A percentile compares a stretch with the other conserved stretches of the same genome.
These are phyloP conservation scores for Thelephora terrestris DNA, from an alignment of 1,284 basidiomycete species.

Conservation along the genomic window DNA sequence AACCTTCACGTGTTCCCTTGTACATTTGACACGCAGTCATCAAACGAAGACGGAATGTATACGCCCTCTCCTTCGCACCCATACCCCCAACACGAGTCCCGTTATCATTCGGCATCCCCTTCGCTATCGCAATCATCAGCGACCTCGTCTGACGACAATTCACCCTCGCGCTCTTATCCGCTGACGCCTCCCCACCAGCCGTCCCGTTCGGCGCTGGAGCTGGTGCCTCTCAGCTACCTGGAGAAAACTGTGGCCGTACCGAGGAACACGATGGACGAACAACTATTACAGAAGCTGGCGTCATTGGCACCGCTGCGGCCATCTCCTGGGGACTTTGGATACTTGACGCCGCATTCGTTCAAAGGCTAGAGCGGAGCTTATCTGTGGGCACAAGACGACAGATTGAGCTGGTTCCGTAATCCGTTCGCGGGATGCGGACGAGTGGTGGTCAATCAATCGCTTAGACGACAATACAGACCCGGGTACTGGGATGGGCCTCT, in stretches of 20 bases:
- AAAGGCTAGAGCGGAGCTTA: neutral
- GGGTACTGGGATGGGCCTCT: too few relatives aligned
- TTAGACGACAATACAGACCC: too few relatives aligned
- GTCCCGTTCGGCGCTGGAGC: conserved; percentile 9
- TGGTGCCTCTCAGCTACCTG: conserved; percentile 22
- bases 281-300: neutral
- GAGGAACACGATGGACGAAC: conserved; percentile 21
- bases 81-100: conserved; percentile 13
- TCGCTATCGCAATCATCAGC: conserved; percentile 8
- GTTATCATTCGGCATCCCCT: conserved; percentile 10
- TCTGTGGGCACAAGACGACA: too few relatives aligned
- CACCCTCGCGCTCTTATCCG: neutral
- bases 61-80: conserved; percentile 3
- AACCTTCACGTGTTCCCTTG: conserved; percentile 13
- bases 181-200: neutral
- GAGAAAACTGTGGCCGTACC: conserved; percentile 16
- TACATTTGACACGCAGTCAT: conserved; percentile 9
- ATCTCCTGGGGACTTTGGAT: neutral
- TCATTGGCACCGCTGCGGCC: neutral
- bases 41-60: neutral
- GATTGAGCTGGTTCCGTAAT: too few relatives aligned
- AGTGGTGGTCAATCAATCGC: too few relatives aligned
- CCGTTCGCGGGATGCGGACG: too few relatives aligned
- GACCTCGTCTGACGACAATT: conserved; percentile 2
- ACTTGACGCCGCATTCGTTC: neutral